Base-by-base conservation (phyloP, 2,329 filamentous ascomycete species). In the Tolypocladium inflatum region DNA sequence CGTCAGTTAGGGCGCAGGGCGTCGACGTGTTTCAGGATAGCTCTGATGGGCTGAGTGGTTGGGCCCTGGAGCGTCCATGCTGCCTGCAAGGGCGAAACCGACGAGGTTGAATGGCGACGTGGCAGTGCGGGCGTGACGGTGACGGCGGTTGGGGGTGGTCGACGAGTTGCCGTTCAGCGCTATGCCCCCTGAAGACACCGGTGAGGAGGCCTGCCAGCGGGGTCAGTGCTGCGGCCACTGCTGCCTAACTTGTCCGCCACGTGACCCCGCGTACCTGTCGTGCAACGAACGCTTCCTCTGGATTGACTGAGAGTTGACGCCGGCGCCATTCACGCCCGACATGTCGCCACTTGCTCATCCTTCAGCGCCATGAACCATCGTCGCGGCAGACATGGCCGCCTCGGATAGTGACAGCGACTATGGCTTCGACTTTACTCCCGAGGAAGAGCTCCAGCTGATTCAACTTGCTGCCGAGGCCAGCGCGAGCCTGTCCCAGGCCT, bases 341-440 rank as follows among this genome's bases (percentile, higher is more conserved):
- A 42, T 33, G 39, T 45, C 39, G 38, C 39, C 39, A 48, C 41
- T n/a, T 19, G n/a, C 54, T 17, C 56, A 30, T 35, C 42, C 42
- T 3, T n/a, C 4, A 21, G 30, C 50, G 35, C 23, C 33, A 55
- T 56, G 53, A 55, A 13, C 38, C 37, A 23, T n/a, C 41, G 23
- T 21, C 45, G 42, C 54, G 37, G n/a, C 17, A 54, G 56, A 42
- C 57, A 60, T 62, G 61, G 48, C 55, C 23, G 54, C 51, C 26
- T 38, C 54, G 5, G 71, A 74, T 60, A 71, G 67, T 60, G 73
- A 76, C 61, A 72, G 69, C 63, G 76, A 79, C 50, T 80, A 76
- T 66, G 75, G 71, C 58, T 79, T 77, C 63, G 74, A 80, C 62
- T 69, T 79, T 50, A 75, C 76, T 3, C 61, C 67, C 1, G 78